Evolutionary conservation across 2,329 filamentous ascomycete species (phyloP), one percentile per base, ranked within the genome.

Genomic region (Xylariaceae sp.): DNA sequence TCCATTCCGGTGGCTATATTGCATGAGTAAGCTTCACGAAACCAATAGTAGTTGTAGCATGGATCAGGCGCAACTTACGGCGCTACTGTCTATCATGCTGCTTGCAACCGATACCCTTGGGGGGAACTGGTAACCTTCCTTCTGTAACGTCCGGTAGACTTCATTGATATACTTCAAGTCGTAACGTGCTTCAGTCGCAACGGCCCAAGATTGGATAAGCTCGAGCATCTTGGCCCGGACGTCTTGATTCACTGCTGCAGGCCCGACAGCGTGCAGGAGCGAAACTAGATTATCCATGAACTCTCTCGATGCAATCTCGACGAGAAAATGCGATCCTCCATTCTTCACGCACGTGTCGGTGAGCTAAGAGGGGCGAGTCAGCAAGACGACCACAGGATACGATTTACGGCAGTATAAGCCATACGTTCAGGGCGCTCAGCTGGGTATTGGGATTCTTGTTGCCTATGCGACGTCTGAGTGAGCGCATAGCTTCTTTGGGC

Each of bases 321-420:
- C 83, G 53, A 99, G 86, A 75, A 99, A 99, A 76, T 99, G 94
- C 45, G 88, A 84, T 67, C 94, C 94, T 61, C 94, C 94, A 79
- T 99, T 99, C 79, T 99, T 99, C 62, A 97, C 92, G 73, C 94
- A 99, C 0, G 94, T 97, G 77, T 99, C 94, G 65, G 92, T 96
- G 69, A 99, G 88, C 91, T 85, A 63, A 56, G 55, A 51, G 2
- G 17, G 37, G 47, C 34, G 59, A 51, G 56, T 62, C 41, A 67
- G 58, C 60, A 39, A 55, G 51, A 53, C 9, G 7, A 48, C 23
- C 11, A 56, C 65, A 59, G 63, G 78, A 9, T 11, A 23, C 10
- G 23, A 30, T 53, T 1, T 23, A 6, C 50, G 37, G 7, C 23
- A 6, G n/a, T 5, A 56, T 2, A 51, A 2, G 13, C 15, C 59